Percentiles rank a stretch among this genome's conserved stretches.
Evolutionary conservation across 176 grass and related monocot genomes (phyloP).

Genomic region (Zea luxurians): DNA sequence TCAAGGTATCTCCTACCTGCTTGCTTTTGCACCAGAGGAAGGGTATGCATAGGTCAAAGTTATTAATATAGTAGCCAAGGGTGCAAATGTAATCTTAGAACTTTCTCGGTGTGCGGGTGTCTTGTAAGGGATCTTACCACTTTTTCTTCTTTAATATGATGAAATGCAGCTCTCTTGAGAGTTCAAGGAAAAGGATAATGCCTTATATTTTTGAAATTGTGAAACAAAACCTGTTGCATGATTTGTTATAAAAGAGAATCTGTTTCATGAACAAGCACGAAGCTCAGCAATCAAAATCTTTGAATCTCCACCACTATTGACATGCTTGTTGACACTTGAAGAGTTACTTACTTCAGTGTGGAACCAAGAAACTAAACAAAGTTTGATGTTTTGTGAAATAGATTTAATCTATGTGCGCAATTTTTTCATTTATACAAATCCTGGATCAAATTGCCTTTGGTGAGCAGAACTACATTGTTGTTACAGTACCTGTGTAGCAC

Average conservation of each 20-base stretch:
- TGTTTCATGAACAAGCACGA: neutral
- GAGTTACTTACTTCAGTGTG: neutral
- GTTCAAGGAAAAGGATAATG: conserved; percentile 3
- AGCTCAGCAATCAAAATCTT: neutral
- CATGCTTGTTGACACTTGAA: conserved; percentile 10
- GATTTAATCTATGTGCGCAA: conserved; percentile 6
- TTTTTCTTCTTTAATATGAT: neutral
- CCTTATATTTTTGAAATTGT: neutral
- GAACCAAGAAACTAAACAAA: conserved; percentile 4
- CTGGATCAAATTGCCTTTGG: neutral
- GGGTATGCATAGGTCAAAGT: neutral
- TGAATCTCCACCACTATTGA: conserved; percentile 15
- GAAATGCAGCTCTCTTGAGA: neutral
- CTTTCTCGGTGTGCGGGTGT: neutral
- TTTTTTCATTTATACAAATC: neutral
- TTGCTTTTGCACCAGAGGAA: neutral
- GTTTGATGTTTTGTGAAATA: neutral
- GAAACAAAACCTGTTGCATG: conserved; percentile 5
- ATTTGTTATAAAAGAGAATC: neutral
- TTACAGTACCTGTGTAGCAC: conserved; percentile 11
- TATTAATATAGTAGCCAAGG: neutral
- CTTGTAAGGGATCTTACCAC: neutral
- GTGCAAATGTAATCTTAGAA: neutral
- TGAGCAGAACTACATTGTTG: neutral
- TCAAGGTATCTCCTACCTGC: neutral